These are phyloP conservation scores for Thalassiosira oceanica DNA, from an alignment of 352 stramenopile genomes.

Conservation along the genomic window DNA sequence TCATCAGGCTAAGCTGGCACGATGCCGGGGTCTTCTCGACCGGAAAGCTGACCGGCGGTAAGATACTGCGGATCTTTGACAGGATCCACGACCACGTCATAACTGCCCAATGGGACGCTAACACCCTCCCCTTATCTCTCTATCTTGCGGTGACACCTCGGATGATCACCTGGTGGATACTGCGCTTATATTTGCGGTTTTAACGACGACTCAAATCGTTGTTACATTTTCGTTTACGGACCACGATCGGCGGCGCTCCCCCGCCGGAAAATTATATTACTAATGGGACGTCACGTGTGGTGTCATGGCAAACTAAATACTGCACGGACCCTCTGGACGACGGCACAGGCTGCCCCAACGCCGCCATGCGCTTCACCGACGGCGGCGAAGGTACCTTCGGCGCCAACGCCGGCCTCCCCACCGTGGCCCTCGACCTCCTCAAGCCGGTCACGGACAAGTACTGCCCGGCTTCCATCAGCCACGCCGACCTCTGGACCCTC, in stretches of 20 bases:
- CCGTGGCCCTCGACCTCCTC: background rate
- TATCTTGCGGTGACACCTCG: background rate
- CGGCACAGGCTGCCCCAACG: slow-evolving; percentile 84
- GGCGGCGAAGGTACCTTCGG: background rate
- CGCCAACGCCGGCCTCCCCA: background rate
- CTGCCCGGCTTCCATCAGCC: slow-evolving; percentile 91
- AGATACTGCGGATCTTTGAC: too few species aligned
- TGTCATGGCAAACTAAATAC: slow-evolving; percentile 89
- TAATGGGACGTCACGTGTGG: slow-evolving; percentile 89
- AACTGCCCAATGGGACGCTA: too few species aligned
- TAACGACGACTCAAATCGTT: slow-evolving; percentile 90
- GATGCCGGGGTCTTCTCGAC: slow-evolving; percentile 86
- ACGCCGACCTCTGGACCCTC: slow-evolving; percentile 97
- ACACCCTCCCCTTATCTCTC: too few species aligned
- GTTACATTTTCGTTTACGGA: slow-evolving; percentile 90
- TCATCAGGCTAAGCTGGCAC: slow-evolving; percentile 89
- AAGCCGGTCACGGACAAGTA: slow-evolving; percentile 89
- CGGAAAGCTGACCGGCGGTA: slow-evolving; percentile 47
- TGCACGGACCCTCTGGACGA: slow-evolving; percentile 87
- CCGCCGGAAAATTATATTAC: slow-evolving; percentile 90
- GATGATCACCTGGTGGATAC: background rate
- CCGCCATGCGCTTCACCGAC: background rate
- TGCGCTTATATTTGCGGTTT: slow-evolving; percentile 62
- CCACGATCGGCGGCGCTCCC: slow-evolving; percentile 86
- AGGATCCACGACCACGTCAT: too few species aligned